Conservation (phyloP, 2,329 filamentous ascomycete genomes). For the Trichoderma koningiopsis region DNA sequence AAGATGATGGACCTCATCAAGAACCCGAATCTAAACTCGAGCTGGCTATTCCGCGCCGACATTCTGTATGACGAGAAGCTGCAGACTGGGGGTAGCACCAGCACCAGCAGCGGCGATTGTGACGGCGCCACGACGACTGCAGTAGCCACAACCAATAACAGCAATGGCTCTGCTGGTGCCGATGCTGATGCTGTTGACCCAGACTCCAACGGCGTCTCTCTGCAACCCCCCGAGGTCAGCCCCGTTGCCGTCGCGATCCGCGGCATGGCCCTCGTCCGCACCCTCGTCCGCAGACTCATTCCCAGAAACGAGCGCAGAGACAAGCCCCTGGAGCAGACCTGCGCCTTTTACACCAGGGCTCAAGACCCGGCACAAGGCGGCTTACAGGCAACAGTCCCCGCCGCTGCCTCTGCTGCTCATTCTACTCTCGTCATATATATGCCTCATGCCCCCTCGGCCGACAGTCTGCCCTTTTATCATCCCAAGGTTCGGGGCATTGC, state of each 20-base stretch:
- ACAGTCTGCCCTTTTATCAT: slow-evolving; percentile 84
- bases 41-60: slow-evolving; percentile 77
- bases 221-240: background rate
- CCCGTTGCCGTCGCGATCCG: slow-evolving; percentile 30
- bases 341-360: slow-evolving; percentile 62
- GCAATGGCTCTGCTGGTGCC: background rate
- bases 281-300: slow-evolving; percentile 74
- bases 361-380: slow-evolving; percentile 13
- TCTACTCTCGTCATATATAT: slow-evolving; percentile 67
- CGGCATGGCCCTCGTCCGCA: slow-evolving; percentile 53
- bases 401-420: background rate
- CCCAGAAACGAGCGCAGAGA: slow-evolving; percentile 82
- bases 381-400: background rate
- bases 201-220: background rate
- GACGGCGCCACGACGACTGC: background rate
- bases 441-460: slow-evolving; percentile 65
- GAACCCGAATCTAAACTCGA: slow-evolving; percentile 80
- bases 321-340: slow-evolving; percentile 76
- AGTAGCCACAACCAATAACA: background rate
- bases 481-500: slow-evolving; percentile 73
- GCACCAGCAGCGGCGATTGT: background rate
- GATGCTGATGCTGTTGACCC: background rate
- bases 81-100: background rate
- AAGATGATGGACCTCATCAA: slow-evolving; percentile 75
- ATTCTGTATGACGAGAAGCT: slow-evolving; percentile 53